Base-by-base conservation (phyloP, 2,329 filamentous ascomycete species). In the Neofusicoccum ribis region DNA sequence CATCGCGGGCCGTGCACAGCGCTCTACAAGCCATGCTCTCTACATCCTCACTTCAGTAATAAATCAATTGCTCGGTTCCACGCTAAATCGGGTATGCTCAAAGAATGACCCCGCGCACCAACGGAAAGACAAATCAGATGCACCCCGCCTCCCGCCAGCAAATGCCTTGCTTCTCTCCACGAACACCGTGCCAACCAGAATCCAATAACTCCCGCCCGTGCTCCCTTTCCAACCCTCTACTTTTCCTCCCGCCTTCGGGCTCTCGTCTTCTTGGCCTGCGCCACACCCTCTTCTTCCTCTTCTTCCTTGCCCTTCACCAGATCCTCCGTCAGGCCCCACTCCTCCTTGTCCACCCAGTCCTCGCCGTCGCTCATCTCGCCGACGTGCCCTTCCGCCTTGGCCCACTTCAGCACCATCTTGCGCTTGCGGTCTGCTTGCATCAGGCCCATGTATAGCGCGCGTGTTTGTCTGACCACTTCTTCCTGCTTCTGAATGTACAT, bases 401-500 rank as follows among this genome's bases (percentile, higher is more conserved):
- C 85, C 89, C 90, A 93, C 69, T 86, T 85, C 73, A 89, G 84
- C 3, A 95, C 90, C 20, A 88, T 85, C 70, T 86, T 87, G 34
- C 91, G 85, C 76, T 91, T 84, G 50, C 90, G 85, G 70, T 94
- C 88, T 1, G 91, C 91, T 70, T 86, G 86, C 67, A 93, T 81
- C 61, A 96, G 82, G 1, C 91, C 90, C 59, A 88, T 83, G 67
- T 91, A 88, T 56, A 95, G 81, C 66, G 84, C 85, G 64, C 86
- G 84, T 1, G 89, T 85, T 7, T 90, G 88, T 4, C 91, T 87
- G 64, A 91, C 89, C 2, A 94, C 87, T 74, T 95, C 91, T 72
- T 95, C 91, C 73, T 95, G 91, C 76, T 94, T 94, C 72, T 94
- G 91, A 31, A 94, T 88, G 74, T 92, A 94, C 11, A 91, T 80